A percentile compares a stretch with the other conserved stretches of the same genome.
Evolutionary conservation across 306 rosid species (phyloP).

Genomic region (Quercus mongolica): DNA sequence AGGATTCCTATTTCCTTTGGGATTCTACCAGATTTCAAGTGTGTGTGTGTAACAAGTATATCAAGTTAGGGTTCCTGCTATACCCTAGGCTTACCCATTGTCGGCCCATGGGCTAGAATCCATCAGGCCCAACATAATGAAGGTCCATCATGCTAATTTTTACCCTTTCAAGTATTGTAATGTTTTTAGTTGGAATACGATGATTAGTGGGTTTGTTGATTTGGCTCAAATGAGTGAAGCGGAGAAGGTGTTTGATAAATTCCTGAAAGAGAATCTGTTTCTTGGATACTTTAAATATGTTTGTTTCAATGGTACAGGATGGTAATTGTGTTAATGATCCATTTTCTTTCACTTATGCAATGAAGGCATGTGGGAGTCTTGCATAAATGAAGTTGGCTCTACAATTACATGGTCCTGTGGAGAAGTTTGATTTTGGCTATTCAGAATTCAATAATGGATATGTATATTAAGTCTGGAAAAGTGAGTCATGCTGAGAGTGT

Average conservation of each 20-base stretch:
- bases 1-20: too few relatives aligned
- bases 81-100: too few relatives aligned
- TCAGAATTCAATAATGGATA: constrained; percentile 56
- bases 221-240: constrained; percentile 46
- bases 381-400: constrained; percentile 34
- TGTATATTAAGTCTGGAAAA: constrained; percentile 60
- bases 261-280: constrained; percentile 54
- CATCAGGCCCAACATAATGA: too few relatives aligned
- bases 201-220: constrained; percentile 39
- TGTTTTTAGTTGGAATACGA: constrained; percentile 56
- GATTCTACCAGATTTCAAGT: too few relatives aligned
- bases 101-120: too few relatives aligned
- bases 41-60: too few relatives aligned
- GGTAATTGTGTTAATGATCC: constrained; percentile 19
- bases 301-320: constrained; percentile 37
- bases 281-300: constrained; percentile 52
- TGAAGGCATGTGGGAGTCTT: constrained; percentile 59
- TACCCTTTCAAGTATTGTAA: constrained; percentile 18
- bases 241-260: constrained; percentile 49
- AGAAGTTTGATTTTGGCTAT: constrained; percentile 34
- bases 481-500: constrained; percentile 40
- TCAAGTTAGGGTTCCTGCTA: too few relatives aligned
- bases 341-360: constrained; percentile 42
- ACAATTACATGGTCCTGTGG: constrained; percentile 46
- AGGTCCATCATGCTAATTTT: too few relatives aligned